Percentiles rank a stretch among this genome's conserved stretches.
Evolutionary conservation across 177 flowering plant species (phyloP).

Genomic region (Vitis hybrid): DNA sequence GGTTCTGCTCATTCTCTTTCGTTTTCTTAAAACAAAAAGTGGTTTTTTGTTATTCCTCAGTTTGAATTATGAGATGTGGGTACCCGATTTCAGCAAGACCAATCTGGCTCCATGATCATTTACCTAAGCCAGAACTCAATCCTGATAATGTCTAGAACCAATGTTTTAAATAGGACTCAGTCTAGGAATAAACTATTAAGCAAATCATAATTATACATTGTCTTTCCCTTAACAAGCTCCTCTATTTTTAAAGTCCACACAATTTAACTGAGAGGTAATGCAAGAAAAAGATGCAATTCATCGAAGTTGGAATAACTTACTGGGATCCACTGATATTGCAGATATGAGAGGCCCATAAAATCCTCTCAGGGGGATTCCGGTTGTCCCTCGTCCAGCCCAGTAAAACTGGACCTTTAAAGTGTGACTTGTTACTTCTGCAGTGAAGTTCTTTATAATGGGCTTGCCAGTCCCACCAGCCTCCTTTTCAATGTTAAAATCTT

Average conservation of each 20-base stretch:
- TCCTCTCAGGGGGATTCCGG: constrained; percentile 66
- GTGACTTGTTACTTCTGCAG: constrained; percentile 33
- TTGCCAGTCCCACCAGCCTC: constrained; percentile 59
- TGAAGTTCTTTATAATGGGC: constrained; percentile 36
- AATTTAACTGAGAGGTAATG: neutral
- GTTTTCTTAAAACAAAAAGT: too few relatives aligned
- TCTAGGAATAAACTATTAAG: neutral
- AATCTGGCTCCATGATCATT: too few relatives aligned
- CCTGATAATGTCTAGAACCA: neutral
- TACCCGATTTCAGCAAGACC: too few relatives aligned
- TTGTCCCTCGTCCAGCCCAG: constrained; percentile 79
- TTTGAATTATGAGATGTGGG: too few relatives aligned
- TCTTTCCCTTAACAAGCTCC: neutral
- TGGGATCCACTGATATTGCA: constrained; percentile 65
- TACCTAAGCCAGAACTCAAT: neutral
- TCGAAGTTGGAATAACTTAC: constrained; percentile 35
- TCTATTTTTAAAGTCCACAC: neutral
- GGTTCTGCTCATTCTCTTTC: too few relatives aligned
- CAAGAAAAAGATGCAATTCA: neutral
- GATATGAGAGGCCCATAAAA: constrained; percentile 76
- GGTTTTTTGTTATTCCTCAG: too few relatives aligned
- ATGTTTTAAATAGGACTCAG: neutral
- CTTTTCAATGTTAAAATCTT: constrained; percentile 64
- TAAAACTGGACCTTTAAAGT: constrained; percentile 60
- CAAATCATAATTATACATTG: neutral